Conservation (phyloP, 2,329 filamentous ascomycete genomes). For the Apiospora sp. region DNA sequence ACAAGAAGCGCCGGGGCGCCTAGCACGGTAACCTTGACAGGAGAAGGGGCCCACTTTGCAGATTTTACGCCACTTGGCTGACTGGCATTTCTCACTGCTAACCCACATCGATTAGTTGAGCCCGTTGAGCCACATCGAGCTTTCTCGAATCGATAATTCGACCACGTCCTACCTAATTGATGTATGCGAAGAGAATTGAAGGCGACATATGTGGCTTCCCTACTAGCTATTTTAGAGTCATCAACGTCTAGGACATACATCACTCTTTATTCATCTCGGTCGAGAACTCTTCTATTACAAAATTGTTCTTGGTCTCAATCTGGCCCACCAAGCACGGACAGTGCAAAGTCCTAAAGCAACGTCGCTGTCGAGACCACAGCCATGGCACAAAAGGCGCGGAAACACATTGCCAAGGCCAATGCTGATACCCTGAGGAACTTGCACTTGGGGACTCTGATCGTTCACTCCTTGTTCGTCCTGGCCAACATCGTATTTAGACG, state of each 20-base stretch:
- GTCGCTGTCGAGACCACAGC: constrained; percentile 20
- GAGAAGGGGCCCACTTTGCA: constrained; percentile 6
- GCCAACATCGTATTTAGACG: constrained; percentile 72
- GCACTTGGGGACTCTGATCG: constrained; percentile 75
- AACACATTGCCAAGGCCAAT: constrained; percentile 80
- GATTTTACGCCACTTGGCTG: constrained; percentile 6
- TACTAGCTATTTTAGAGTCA: not conserved
- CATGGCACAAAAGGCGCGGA: constrained; percentile 71
- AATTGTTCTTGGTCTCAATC: too few relatives aligned
- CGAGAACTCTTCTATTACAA: not conserved
- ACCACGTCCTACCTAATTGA: constrained; percentile 22
- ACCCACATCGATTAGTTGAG: not conserved
- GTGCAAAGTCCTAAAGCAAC: not conserved
- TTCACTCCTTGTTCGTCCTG: constrained; percentile 80
- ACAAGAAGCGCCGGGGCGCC: constrained; percentile 1
- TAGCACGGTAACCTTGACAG: not conserved
- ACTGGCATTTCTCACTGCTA: not conserved
- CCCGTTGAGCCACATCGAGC: constrained; percentile 14
- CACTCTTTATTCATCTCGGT: not conserved
- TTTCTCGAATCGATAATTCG: constrained; percentile 26
- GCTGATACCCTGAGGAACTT: constrained; percentile 78
- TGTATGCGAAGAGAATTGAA: not conserved
- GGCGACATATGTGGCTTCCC: not conserved
- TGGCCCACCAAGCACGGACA: not conserved
- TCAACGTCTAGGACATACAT: not conserved